Evolutionary conservation across 1,139 yeast species (phyloP).

Genomic region (Hyphopichia burtonii): DNA sequence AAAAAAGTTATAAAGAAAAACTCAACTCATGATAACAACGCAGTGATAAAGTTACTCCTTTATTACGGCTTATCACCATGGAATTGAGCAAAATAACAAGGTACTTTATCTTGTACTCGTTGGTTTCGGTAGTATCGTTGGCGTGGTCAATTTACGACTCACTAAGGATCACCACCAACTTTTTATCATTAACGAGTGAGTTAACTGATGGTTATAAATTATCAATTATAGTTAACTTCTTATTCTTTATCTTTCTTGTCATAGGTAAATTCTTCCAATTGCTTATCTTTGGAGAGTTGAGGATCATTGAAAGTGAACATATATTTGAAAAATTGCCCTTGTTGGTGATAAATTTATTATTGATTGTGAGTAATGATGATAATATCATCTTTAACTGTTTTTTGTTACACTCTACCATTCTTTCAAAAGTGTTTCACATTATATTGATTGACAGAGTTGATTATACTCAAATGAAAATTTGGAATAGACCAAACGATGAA

Average conservation of each 20-base stretch:
- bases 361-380: constrained; percentile 60
- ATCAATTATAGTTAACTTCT: constrained; percentile 29
- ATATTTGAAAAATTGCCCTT: constrained; percentile 69
- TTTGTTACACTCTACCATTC: constrained; percentile 46
- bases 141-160: constrained; percentile 29
- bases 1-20: background rate
- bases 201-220: constrained; percentile 37
- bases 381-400: constrained; percentile 49
- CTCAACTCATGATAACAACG: background rate
- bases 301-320: constrained; percentile 76
- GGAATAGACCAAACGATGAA: constrained; percentile 25
- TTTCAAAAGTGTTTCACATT: constrained; percentile 73
- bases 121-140: constrained; percentile 22
- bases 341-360: constrained; percentile 53
- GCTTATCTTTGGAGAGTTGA: constrained; percentile 70
- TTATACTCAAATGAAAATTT: constrained; percentile 38
- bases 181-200: constrained; percentile 27
- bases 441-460: constrained; percentile 66
- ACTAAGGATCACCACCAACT: constrained; percentile 23
- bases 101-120: constrained; percentile 27
- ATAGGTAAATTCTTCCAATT: constrained; percentile 46
- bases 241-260: constrained; percentile 35
- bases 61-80: too few species aligned
- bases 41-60: background rate
- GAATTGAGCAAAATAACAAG: constrained; percentile 7